Conservation (phyloP, 371 early-diverging fungal genomes). For the Apophysomyces sp. region DNA sequence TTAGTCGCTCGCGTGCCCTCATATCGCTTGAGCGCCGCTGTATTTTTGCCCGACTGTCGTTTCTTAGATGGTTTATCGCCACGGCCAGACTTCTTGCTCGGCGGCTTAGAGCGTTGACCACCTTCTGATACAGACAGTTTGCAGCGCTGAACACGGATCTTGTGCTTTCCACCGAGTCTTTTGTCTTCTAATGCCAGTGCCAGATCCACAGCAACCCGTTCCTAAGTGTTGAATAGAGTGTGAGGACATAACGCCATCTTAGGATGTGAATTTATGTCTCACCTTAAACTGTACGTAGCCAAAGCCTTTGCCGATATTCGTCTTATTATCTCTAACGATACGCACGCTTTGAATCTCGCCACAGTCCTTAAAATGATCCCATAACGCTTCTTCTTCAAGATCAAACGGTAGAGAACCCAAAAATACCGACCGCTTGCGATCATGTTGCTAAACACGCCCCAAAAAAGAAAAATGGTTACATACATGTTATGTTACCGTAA, state of each 20-base stretch:
- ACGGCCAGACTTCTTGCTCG: constrained; percentile 13
- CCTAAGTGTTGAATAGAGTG: constrained; percentile 25
- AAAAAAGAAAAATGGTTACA: background rate
- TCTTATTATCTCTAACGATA: constrained; percentile 81
- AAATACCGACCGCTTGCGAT: constrained; percentile 85
- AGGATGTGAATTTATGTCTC: background rate
- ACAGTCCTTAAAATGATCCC: constrained; percentile 80
- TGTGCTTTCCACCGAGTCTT: constrained; percentile 58
- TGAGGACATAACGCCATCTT: background rate
- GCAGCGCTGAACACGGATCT: constrained; percentile 64
- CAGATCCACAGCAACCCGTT: constrained; percentile 68
- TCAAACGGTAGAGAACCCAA: constrained; percentile 91
- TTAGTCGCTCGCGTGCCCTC: constrained; percentile 68
- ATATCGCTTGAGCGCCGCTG: constrained; percentile 32
- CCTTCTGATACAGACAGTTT: constrained; percentile 50
- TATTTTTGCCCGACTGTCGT: background rate
- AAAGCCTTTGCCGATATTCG: constrained; percentile 95
- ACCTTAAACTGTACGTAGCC: constrained; percentile 81
- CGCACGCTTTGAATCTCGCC: constrained; percentile 87
- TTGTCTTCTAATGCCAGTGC: constrained; percentile 81
- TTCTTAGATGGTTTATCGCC: background rate
- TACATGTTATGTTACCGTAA: background rate
- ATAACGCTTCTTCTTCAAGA: constrained; percentile 83
- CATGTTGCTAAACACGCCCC: constrained; percentile 47
- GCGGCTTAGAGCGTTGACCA: constrained; percentile 27